Evolutionary conservation across 306 rosid species (phyloP).

Genomic region (Geum urbanum): DNA sequence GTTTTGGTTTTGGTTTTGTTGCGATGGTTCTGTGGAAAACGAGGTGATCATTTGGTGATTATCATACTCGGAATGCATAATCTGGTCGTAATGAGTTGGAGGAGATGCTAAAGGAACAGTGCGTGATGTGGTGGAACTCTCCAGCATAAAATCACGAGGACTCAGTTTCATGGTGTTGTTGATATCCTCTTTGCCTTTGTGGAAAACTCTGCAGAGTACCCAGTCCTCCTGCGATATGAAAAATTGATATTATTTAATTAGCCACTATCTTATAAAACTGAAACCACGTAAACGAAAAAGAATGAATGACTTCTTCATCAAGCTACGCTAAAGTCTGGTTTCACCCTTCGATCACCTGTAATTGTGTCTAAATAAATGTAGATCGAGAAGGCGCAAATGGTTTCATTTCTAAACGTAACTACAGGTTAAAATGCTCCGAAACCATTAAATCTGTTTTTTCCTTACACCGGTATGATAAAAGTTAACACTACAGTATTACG

Average conservation of each 20-base stretch:
- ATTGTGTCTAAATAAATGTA: no score
- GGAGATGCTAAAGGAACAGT: constrained; percentile 34
- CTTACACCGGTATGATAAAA: no score
- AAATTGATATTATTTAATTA: constrained; percentile 15
- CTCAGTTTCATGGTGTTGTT: constrained; percentile 37
- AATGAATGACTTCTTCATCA: no score
- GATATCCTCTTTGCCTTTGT: constrained; percentile 67
- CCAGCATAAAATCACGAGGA: constrained; percentile 38
- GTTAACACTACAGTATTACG: no score
- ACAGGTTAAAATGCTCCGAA: no score
- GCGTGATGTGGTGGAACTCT: constrained; percentile 18
- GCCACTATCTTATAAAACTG: background rate
- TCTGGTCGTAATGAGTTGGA: constrained; percentile 32
- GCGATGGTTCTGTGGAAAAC: constrained; percentile 45
- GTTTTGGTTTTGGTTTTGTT: constrained; percentile 20
- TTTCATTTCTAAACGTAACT: no score
- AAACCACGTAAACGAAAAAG: background rate
- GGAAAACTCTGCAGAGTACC: constrained; percentile 90
- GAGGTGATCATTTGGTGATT: constrained; percentile 34
- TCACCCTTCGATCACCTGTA: no score
- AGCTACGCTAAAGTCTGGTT: no score
- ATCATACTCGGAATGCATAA: constrained; percentile 40
- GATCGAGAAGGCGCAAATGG: no score
- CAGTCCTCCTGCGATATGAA: constrained; percentile 78
- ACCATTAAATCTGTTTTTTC: no score